Evolutionary conservation across 768 basidiomycete species (phyloP), one percentile per base, ranked within the genome.

Genomic region (Suillus ampliporus): DNA sequence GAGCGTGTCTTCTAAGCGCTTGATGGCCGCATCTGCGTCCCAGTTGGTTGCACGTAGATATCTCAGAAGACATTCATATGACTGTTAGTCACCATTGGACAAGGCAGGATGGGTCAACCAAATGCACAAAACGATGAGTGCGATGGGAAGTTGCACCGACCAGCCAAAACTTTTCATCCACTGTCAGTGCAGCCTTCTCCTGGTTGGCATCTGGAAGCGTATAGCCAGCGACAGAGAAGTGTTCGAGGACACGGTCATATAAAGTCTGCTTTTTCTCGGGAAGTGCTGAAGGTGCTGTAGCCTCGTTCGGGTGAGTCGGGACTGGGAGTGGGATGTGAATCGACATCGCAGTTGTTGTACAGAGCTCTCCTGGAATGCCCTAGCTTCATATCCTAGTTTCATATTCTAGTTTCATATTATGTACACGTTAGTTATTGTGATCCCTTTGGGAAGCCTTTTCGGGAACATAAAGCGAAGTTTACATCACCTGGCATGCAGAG

Each of bases 1-100:
- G 43, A 92, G 79, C 1, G 93, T 92, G 23, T 74, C 82, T 70
- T 94, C 90, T 2, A 94, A 74, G 17, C 92, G 82, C 41, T 82
- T 78, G 59, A 93, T 88, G 4, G 86, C 84, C 34, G 71, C 76
- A n/a, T 79, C 69, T 10, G 78, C 74, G 61, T 85, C 83, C 89
- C 92, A 92, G 65, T 94, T 95, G 0, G 85, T 81, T 2, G 94
- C 94, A 47, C 92, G 87, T 43, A 92, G 75, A 73, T 89, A 94
- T 82, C 92, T 82, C 47, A 90, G 78, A 44, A 94, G 73, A 73
- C 90, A 92, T 65, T 94, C 92, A 69, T 83, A 82, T 3, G 89
- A 89, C 76, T 75, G 65, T 47, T 21, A 13, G 34, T 37, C 1
- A 19, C 17, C 14, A 19, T 15, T 35, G 19, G 34, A 41, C 47